phyloP scores from a whole-genome alignment of 2,329 filamentous ascomycete genomes.

The Arthrobotrys sinensis region DNA sequence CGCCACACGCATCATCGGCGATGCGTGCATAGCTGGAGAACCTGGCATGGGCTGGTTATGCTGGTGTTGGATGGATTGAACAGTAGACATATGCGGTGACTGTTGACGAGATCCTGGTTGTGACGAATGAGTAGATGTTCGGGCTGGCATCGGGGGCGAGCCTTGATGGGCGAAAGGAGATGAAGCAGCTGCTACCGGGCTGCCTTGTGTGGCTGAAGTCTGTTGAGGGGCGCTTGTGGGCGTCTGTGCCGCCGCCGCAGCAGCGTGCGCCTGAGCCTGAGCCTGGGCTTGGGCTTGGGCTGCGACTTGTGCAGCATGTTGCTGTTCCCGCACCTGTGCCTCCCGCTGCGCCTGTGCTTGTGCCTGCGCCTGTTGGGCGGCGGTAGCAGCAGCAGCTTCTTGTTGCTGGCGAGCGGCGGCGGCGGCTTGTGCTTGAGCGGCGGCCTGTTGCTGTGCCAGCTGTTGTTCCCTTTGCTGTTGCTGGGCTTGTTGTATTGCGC shows the following conservation, averaged over 20 bases:
- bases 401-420: conserved; percentile 5
- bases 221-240: conserved; percentile 57
- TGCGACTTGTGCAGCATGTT: conserved; percentile 43
- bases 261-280: conserved; percentile 30
- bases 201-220: conserved; percentile 57
- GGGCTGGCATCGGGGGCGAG: conserved; percentile 45
- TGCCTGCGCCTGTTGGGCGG: conserved; percentile 49
- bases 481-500: conserved; percentile 68
- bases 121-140: conserved; percentile 56
- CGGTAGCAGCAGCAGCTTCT: conserved; percentile 10
- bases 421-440: conserved; percentile 31
- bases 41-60: conserved; percentile 54
- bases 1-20: conserved; percentile 56
- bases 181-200: conserved; percentile 54
- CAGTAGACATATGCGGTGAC: conserved; percentile 57
- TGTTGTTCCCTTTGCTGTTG: conserved; percentile 69
- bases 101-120: conserved; percentile 60
- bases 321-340: conserved; percentile 50
- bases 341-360: conserved; percentile 50
- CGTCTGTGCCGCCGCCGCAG: conserved; percentile 32
- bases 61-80: conserved; percentile 55
- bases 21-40: conserved; percentile 59
- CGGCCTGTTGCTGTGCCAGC: conserved; percentile 64
- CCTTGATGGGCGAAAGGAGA: conserved; percentile 54
- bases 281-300: conserved; percentile 37